Percentiles rank a stretch among this genome's conserved stretches.
These are phyloP conservation scores for Neurospora sp. DNA, from an alignment of 495 filamentous ascomycete genomes.

Conservation along the genomic window DNA sequence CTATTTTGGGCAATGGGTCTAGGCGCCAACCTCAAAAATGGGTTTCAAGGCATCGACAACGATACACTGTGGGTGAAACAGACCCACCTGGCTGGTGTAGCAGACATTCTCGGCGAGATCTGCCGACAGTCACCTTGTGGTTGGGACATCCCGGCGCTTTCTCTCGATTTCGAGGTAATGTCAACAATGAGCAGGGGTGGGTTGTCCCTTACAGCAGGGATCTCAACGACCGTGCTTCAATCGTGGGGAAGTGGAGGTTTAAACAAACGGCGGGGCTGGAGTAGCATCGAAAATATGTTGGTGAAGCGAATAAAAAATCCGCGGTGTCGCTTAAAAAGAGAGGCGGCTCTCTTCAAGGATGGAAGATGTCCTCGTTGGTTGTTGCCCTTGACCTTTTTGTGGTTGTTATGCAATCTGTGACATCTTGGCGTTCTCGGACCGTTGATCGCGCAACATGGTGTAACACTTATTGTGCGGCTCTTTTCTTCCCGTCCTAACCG, in stretches of 20 bases:
- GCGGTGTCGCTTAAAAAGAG: not conserved
- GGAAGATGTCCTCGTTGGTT: not conserved
- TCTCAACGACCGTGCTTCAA: not conserved
- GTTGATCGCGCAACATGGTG: not conserved
- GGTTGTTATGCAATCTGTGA: not conserved
- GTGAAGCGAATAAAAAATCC: not conserved
- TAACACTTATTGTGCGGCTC: not conserved
- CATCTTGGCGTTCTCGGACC: not conserved
- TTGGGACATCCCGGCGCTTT: not conserved
- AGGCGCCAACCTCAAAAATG: not conserved
- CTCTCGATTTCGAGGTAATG: not conserved
- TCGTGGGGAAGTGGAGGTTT: not conserved
- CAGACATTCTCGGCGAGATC: not conserved
- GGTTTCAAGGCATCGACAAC: not conserved
- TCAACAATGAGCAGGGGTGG: not conserved
- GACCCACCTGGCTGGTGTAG: constrained; percentile 7
- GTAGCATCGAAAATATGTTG: not conserved
- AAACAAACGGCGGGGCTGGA: not conserved
- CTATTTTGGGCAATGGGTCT: not conserved
- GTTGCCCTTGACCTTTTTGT: not conserved
- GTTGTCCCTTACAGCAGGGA: not conserved
- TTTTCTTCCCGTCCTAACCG: not conserved
- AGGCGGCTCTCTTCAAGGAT: not conserved
- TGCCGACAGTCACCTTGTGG: not conserved
- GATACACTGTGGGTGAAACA: constrained; percentile 8